Base-by-base conservation (phyloP, 495 filamentous ascomycete species). In the Penicillium herquei region DNA sequence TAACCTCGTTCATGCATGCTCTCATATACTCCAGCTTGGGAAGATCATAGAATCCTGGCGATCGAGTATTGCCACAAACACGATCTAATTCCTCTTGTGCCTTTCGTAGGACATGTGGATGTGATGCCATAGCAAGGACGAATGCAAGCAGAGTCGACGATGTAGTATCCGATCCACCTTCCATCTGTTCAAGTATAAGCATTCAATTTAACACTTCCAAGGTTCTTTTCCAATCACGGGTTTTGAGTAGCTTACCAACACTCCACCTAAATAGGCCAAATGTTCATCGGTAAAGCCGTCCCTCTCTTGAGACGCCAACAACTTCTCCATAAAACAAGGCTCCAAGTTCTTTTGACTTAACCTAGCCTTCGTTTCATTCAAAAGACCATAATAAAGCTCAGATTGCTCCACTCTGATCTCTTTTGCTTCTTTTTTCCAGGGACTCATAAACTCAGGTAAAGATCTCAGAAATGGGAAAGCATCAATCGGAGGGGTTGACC, bases 71-170 rank as follows among this genome's bases (percentile, higher is more conserved):
- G 4, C 65, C 63, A 30, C 67, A 58, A 3, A 70, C 59, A 11
- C 21, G 21, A 39, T 70, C 65, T 0, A 70, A 54, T 56, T 87
- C 81, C 6, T 69, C 70, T 49, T 81, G 82, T 0, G 81, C 82
- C 18, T 71, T 74, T 9, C 52, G 40, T 16, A 80, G 69, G 0
- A 71, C 70, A 1, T 70, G 59, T 0, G 78, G 78, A 54, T 68
- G 69, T 3, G 71, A 3, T 0, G 65, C 55, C 54, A 68, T 61
- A 13, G 72, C 75, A 17, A 73, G 49, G 9, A 75, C 57, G 44
- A 79, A 78, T 12, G 40, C 14, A 6, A 43, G 30, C 3, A 52
- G 18, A 0, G 39, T 39, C 6, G 49, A 41, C 10, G 49, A 40
- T 7, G 49, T 42, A 6, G 49, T 51, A 33, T 51, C 49, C 0